Evolutionary conservation across 2,329 filamentous ascomycete genomes (phyloP).

Genomic region (Cyphellophora attinorum): DNA sequence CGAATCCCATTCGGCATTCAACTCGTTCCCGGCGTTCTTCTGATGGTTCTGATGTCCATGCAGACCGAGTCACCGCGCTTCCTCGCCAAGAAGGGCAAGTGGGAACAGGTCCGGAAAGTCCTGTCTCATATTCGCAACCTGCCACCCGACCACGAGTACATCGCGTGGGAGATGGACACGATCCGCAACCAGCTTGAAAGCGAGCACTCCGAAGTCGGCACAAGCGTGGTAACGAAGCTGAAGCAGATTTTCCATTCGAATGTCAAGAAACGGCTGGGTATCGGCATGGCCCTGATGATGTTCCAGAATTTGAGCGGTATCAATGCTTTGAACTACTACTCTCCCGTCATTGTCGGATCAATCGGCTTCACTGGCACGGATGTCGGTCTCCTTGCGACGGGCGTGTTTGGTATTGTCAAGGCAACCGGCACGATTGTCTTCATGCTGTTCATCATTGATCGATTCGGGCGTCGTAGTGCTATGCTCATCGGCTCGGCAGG

Average conservation of each 20-base stretch:
- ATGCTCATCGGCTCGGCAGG: slow-evolving; percentile 26
- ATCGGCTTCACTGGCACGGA: slow-evolving; percentile 51
- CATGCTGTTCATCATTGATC: slow-evolving; percentile 28
- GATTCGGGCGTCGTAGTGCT: slow-evolving; percentile 26
- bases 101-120: background rate
- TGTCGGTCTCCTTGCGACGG: slow-evolving; percentile 61
- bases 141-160: slow-evolving; percentile 2
- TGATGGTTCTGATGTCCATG: slow-evolving; percentile 20
- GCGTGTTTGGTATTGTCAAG: slow-evolving; percentile 65
- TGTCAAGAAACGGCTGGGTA: slow-evolving; percentile 11
- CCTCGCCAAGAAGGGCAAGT: slow-evolving; percentile 1
- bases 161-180: background rate
- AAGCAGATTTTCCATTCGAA: background rate
- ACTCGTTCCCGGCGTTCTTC: slow-evolving; percentile 29
- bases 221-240: background rate
- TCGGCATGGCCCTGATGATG: slow-evolving; percentile 38
- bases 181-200: background rate
- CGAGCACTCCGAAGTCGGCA: background rate
- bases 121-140: slow-evolving; percentile 2
- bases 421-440: slow-evolving; percentile 53
- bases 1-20: slow-evolving; percentile 49
- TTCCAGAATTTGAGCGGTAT: slow-evolving; percentile 45
- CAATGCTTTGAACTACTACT: slow-evolving; percentile 48
- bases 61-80: slow-evolving; percentile 1
- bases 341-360: slow-evolving; percentile 58